A percentile compares a stretch with the other conserved stretches of the same genome.
Evolutionary conservation across 2,329 filamentous ascomycete species (phyloP).

Genomic region (Xylariales sp.): DNA sequence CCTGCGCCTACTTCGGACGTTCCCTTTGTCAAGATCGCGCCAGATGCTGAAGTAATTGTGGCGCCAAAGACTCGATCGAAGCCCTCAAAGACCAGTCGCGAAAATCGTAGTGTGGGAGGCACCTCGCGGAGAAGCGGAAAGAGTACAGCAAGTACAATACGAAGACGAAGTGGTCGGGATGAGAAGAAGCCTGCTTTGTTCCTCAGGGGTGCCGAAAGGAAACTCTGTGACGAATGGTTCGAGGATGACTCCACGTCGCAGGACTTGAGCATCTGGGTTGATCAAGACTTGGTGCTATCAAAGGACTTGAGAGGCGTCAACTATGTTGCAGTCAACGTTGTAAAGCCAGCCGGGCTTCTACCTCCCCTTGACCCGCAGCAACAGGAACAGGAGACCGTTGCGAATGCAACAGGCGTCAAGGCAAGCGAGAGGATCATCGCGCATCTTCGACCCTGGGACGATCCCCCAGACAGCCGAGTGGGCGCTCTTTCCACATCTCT

Average conservation of each 20-base stretch:
- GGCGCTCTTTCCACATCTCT: constrained; percentile 73
- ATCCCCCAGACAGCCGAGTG: constrained; percentile 77
- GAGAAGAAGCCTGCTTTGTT: constrained; percentile 67
- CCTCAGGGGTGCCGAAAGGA: constrained; percentile 72
- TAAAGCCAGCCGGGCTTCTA: constrained; percentile 75
- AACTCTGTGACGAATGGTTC: constrained; percentile 70
- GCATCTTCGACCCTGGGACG: constrained; percentile 72
- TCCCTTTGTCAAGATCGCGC: constrained; percentile 86
- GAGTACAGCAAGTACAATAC: constrained; percentile 67
- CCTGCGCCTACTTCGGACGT: constrained; percentile 64
- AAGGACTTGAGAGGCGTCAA: constrained; percentile 71
- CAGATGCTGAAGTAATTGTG: constrained; percentile 94
- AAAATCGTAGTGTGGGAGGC: constrained; percentile 75
- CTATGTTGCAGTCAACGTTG: constrained; percentile 79
- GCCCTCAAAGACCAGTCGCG: constrained; percentile 58
- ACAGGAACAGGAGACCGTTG: constrained; percentile 63
- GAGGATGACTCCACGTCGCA: constrained; percentile 57
- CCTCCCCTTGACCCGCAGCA: constrained; percentile 64
- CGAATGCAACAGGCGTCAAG: constrained; percentile 44
- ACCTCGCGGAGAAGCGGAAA: constrained; percentile 74
- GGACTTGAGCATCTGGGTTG: constrained; percentile 76
- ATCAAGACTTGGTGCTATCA: constrained; percentile 67
- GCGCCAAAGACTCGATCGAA: constrained; percentile 85
- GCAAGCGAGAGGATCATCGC: constrained; percentile 69
- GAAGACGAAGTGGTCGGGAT: constrained; percentile 53